These are phyloP conservation scores for Parietaria judaica DNA, from an alignment of 306 rosid genomes.

Conservation along the genomic window DNA sequence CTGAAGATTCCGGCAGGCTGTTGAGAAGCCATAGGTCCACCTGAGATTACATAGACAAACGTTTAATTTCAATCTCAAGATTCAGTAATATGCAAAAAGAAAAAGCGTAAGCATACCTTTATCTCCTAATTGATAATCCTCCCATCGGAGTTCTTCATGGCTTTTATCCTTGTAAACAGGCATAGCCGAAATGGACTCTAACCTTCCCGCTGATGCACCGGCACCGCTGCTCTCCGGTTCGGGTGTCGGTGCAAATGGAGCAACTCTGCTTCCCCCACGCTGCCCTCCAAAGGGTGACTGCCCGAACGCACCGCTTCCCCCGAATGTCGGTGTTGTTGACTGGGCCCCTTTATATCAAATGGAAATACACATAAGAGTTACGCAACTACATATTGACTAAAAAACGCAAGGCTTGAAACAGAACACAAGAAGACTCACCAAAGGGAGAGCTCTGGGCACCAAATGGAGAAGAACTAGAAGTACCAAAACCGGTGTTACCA, in stretches of 20 bases:
- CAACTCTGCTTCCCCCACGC: constrained; percentile 78
- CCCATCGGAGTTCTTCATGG: constrained; percentile 97
- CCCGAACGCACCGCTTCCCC: constrained; percentile 7
- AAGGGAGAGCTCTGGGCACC: neutral
- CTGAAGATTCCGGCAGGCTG: too few relatives aligned
- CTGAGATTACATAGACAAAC: neutral
- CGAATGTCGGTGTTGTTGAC: constrained; percentile 50
- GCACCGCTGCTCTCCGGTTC: constrained; percentile 47
- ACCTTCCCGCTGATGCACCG: constrained; percentile 38
- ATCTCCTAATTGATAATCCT: constrained; percentile 88
- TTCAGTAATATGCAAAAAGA: too few relatives aligned
- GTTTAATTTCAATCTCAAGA: neutral
- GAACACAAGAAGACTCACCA: constrained; percentile 38
- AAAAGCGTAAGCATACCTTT: constrained; percentile 39
- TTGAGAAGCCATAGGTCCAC: too few relatives aligned
- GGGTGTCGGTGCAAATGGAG: constrained; percentile 59
- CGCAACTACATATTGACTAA: neutral
- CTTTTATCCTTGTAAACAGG: constrained; percentile 78
- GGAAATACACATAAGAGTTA: neutral
- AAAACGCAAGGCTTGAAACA: neutral
- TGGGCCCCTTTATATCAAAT: constrained; percentile 48
- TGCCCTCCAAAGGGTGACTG: neutral
- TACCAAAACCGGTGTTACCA: constrained; percentile 41
- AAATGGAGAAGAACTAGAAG: constrained; percentile 42
- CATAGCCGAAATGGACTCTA: constrained; percentile 97